A percentile compares a stretch with the other conserved stretches of the same genome.
Conservation (phyloP, 2,329 filamentous ascomycete species). For the Aspergillus neoniger region DNA sequence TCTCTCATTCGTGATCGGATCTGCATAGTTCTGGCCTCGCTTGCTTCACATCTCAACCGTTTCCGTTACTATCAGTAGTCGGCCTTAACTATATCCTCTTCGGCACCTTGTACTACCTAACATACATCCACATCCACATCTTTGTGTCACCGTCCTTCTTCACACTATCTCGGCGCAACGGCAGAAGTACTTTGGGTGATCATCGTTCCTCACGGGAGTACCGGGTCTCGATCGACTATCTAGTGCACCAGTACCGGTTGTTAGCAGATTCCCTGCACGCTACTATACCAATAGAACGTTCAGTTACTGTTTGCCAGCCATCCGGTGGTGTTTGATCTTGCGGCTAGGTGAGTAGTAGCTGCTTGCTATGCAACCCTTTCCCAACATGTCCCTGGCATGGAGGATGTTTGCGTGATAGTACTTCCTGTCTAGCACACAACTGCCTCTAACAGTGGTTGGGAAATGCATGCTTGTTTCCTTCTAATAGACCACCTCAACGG, state of each 20-base stretch:
- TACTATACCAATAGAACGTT: neutral
- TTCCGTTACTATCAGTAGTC: neutral
- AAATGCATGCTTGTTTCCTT: neutral
- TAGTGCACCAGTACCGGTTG: slow-evolving; percentile 17
- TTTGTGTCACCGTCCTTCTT: slow-evolving; percentile 23
- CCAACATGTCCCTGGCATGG: neutral
- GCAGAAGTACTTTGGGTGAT: slow-evolving; percentile 6
- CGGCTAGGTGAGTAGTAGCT: slow-evolving; percentile 4
- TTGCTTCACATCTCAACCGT: neutral
- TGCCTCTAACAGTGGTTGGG: too few relatives aligned
- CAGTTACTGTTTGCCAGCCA: neutral
- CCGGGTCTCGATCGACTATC: slow-evolving; percentile 4
- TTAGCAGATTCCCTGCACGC: slow-evolving; percentile 15
- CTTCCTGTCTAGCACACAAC: neutral
- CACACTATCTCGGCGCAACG: slow-evolving; percentile 10
- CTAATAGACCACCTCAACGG: neutral
- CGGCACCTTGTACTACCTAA: neutral
- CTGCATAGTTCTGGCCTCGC: neutral
- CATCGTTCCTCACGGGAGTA: slow-evolving; percentile 6
- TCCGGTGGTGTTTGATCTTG: neutral
- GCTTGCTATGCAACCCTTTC: neutral
- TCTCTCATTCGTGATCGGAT: neutral
- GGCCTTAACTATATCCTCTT: neutral
- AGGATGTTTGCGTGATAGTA: neutral
- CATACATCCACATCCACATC: slow-evolving; percentile 1